These are phyloP conservation scores for Penicillium sp. DNA, from an alignment of 2,329 filamentous ascomycete species.

Conservation along the genomic window DNA sequence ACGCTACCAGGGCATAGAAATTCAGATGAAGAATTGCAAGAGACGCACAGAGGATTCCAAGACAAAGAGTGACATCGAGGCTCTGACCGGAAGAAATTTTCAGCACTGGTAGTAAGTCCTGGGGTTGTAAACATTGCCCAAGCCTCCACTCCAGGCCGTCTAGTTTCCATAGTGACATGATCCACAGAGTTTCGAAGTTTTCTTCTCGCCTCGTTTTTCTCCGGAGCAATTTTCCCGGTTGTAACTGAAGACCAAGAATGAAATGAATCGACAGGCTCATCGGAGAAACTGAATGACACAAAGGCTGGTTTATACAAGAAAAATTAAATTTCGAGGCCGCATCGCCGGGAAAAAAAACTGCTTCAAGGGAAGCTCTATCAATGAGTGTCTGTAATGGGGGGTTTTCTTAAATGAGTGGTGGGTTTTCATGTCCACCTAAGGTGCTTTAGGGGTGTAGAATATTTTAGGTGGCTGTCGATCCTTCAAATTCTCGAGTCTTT, in stretches of 20 bases:
- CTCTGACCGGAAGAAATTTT: too few relatives aligned
- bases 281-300: not conserved
- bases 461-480: not conserved
- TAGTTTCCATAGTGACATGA: not conserved
- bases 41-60: too few relatives aligned
- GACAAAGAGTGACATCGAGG: too few relatives aligned
- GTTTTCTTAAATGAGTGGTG: not conserved
- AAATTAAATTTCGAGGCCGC: not conserved
- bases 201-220: not conserved
- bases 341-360: not conserved
- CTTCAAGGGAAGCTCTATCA: not conserved
- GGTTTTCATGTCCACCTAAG: not conserved
- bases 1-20: too few relatives aligned
- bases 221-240: too few relatives aligned
- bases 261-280: not conserved
- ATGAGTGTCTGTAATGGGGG: not conserved
- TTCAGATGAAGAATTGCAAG: too few relatives aligned
- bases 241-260: not conserved
- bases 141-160: not conserved
- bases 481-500: not conserved
- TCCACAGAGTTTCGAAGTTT: not conserved
- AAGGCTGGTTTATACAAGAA: not conserved
- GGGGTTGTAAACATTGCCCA: not conserved
- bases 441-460: not conserved
- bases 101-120: too few relatives aligned